These are phyloP conservation scores for Brassica juncea DNA, from an alignment of 345 rosid species.

Conservation along the genomic window DNA sequence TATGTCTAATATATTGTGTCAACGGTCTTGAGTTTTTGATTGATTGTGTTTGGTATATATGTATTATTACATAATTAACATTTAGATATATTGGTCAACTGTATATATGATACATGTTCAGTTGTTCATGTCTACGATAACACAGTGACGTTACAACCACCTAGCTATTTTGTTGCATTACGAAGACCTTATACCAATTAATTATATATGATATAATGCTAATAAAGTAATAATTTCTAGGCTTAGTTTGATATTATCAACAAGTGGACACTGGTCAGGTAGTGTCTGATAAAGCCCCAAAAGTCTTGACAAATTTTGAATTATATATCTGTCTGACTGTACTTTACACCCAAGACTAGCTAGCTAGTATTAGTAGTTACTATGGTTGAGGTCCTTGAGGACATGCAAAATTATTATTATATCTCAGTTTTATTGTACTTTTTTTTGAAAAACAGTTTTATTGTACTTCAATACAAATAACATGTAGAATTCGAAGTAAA, in stretches of 20 bases:
- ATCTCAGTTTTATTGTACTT: too few relatives aligned
- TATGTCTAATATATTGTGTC: neutral
- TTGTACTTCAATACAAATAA: neutral
- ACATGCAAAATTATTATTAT: too few relatives aligned
- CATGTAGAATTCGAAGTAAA: neutral
- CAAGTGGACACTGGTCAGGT: slow-evolving; percentile 28
- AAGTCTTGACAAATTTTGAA: slow-evolving; percentile 3
- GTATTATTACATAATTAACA: slow-evolving; percentile 3
- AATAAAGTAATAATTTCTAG: slow-evolving; percentile 18
- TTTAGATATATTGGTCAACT: slow-evolving; percentile 1
- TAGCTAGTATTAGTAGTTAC: too few relatives aligned
- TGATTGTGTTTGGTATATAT: slow-evolving; percentile 11
- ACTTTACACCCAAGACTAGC: too few relatives aligned
- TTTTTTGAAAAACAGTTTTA: too few relatives aligned
- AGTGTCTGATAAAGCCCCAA: slow-evolving; percentile 29
- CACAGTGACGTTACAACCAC: slow-evolving; percentile 35
- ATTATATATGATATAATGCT: neutral
- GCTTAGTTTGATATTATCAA: slow-evolving; percentile 17
- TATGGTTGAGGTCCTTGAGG: too few relatives aligned
- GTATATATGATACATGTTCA: slow-evolving; percentile 30
- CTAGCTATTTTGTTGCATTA: slow-evolving; percentile 29
- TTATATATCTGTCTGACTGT: slow-evolving; percentile 1
- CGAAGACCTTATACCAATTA: slow-evolving; percentile 9
- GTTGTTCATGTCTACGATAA: slow-evolving; percentile 10
- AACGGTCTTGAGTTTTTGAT: slow-evolving; percentile 22